Evolutionary conservation across 139 green algal genomes (phyloP).

Genomic region (Chlamydomonas urium): DNA sequence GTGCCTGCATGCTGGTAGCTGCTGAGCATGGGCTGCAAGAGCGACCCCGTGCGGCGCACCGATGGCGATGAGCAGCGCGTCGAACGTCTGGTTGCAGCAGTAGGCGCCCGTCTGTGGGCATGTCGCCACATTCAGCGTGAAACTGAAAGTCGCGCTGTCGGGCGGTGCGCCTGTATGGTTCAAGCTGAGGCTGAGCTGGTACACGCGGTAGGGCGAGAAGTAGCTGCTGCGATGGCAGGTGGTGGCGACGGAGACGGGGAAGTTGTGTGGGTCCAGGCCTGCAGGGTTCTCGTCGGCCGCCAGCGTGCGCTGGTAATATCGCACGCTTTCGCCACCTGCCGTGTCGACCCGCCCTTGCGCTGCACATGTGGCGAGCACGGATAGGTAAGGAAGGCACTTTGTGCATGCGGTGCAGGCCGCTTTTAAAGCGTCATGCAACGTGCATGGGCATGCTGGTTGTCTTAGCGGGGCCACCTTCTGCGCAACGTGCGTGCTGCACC

Average conservation of each 20-base stretch:
- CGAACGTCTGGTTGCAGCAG: conserved; percentile 11
- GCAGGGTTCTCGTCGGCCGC: neutral
- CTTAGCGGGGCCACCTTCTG: too few relatives aligned
- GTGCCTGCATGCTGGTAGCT: neutral
- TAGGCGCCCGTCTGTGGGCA: neutral
- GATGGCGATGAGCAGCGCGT: neutral
- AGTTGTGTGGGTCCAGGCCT: conserved; percentile 15
- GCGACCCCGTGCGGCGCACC: neutral
- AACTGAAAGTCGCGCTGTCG: neutral
- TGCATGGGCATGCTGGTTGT: too few relatives aligned
- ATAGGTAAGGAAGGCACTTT: too few relatives aligned
- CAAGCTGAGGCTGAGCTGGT: conserved; percentile 6
- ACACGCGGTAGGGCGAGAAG: conserved; percentile 32
- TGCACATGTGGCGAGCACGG: too few relatives aligned
- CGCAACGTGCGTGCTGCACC: too few relatives aligned
- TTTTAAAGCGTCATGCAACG: too few relatives aligned
- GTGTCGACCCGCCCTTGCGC: too few relatives aligned
- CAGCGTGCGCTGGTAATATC: too few relatives aligned
- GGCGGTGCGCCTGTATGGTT: neutral
- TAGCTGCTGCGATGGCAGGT: conserved; percentile 33
- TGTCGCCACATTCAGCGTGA: conserved; percentile 20
- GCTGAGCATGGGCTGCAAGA: neutral
- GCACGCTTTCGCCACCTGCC: too few relatives aligned
- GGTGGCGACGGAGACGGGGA: neutral
- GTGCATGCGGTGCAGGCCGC: too few relatives aligned